Evolutionary conservation across 2,329 filamentous ascomycete genomes (phyloP).

Genomic region (Tympanopsis confertula): DNA sequence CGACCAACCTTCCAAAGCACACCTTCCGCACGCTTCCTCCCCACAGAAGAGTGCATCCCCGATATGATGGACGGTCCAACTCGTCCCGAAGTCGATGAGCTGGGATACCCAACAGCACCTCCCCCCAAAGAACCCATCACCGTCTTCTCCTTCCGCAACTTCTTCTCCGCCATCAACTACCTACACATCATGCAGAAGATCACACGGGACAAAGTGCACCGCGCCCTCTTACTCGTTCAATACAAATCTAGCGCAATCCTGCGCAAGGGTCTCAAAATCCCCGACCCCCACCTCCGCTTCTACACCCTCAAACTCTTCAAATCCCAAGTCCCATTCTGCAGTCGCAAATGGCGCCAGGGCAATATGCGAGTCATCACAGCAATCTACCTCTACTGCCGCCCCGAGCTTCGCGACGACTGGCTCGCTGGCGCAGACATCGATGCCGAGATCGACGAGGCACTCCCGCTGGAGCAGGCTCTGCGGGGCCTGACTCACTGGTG

Average conservation of each 20-base stretch:
- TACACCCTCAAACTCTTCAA: constrained; percentile 98
- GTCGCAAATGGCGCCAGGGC: constrained; percentile 91
- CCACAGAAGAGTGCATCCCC: not conserved
- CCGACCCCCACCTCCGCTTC: constrained; percentile 73
- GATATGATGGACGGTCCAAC: constrained; percentile 12
- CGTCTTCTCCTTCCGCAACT: constrained; percentile 83
- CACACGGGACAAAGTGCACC: constrained; percentile 88
- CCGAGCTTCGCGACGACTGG: constrained; percentile 92
- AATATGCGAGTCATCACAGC: constrained; percentile 99
- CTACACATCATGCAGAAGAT: constrained; percentile 95
- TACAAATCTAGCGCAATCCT: constrained; percentile 92
- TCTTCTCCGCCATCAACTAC: constrained; percentile 91
- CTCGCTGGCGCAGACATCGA: constrained; percentile 83
- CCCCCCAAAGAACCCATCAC: constrained; percentile 70
- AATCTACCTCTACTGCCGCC: constrained; percentile 85
- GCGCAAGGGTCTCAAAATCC: constrained; percentile 81
- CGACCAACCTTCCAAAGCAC: not conserved
- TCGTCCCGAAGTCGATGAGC: constrained; percentile 66
- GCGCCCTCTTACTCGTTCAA: constrained; percentile 83
- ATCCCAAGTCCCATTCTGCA: constrained; percentile 94
- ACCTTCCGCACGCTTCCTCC: not conserved
- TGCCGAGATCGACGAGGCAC: constrained; percentile 80
- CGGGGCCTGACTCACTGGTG: constrained; percentile 88
- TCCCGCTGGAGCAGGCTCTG: constrained; percentile 84
- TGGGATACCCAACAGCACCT: constrained; percentile 67